A percentile compares a stretch with the other conserved stretches of the same genome.
Conservation (phyloP, 2,329 filamentous ascomycete species). For the Pseudopithomyces maydicus region DNA sequence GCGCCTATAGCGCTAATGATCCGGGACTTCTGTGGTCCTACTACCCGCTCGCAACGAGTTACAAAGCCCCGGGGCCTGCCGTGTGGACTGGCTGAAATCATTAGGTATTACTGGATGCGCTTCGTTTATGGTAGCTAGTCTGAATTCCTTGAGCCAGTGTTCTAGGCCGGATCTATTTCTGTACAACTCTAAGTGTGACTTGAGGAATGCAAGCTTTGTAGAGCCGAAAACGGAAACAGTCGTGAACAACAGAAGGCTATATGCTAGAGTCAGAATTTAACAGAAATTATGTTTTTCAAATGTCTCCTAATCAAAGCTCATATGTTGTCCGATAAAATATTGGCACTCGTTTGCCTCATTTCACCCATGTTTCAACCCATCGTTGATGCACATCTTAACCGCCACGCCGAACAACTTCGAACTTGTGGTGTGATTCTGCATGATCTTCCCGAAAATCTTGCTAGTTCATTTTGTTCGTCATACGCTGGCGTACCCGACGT, state of each 20-base stretch:
- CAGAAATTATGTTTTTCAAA: neutral
- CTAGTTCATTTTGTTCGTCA: slow-evolving; percentile 5
- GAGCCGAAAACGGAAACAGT: slow-evolving; percentile 10
- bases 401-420: neutral
- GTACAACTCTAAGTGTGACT: neutral
- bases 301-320: neutral
- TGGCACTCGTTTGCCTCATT: neutral
- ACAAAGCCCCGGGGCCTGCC: slow-evolving; percentile 33
- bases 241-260: neutral
- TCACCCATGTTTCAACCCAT: neutral
- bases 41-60: slow-evolving; percentile 32
- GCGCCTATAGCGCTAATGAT: slow-evolving; percentile 41
- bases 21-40: slow-evolving; percentile 38
- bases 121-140: neutral
- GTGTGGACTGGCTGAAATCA: slow-evolving; percentile 24
- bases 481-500: neutral
- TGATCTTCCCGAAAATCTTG: neutral
- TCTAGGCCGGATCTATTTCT: neutral
- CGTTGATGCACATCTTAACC: neutral
- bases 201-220: slow-evolving; percentile 6
- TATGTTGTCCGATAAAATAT: neutral
- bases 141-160: neutral
- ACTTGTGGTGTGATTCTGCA: neutral
- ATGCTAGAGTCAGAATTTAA: neutral
- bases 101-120: neutral